Evolutionary conservation across 2,329 filamentous ascomycete genomes (phyloP).

Genomic region (Alternaria triticina): DNA sequence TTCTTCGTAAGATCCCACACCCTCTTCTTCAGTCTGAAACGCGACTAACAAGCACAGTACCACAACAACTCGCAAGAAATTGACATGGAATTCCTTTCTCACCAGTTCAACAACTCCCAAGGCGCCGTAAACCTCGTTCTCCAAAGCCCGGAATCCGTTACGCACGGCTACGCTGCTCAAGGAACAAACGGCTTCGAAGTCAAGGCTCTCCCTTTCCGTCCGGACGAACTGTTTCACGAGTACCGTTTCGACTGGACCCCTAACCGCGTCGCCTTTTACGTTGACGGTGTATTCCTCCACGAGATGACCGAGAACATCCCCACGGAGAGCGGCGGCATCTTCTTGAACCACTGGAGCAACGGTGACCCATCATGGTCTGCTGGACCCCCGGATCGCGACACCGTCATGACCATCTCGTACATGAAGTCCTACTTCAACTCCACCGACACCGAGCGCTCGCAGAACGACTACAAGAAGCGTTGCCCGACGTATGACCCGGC

Average conservation of each 20-base stretch:
- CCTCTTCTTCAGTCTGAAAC: not conserved
- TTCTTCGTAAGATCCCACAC: constrained; percentile 69
- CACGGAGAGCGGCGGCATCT: constrained; percentile 66
- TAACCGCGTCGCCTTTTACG: constrained; percentile 70
- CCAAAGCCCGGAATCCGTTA: constrained; percentile 67
- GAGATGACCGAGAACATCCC: constrained; percentile 66
- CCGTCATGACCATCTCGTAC: constrained; percentile 69
- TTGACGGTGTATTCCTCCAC: constrained; percentile 65
- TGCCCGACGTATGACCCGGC: constrained; percentile 37
- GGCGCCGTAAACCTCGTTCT: constrained; percentile 77
- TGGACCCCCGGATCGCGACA: constrained; percentile 70
- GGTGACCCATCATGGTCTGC: constrained; percentile 74
- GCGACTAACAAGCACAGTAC: constrained; percentile 60
- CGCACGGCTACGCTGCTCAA: constrained; percentile 67
- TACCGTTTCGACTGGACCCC: constrained; percentile 79
- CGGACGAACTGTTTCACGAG: constrained; percentile 72
- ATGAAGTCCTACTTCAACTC: constrained; percentile 84
- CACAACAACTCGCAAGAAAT: constrained; percentile 81
- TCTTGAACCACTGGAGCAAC: constrained; percentile 80
- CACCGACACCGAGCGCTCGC: constrained; percentile 49
- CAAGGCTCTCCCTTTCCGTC: constrained; percentile 69
- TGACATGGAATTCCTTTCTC: constrained; percentile 79
- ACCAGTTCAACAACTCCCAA: constrained; percentile 64
- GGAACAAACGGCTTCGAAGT: constrained; percentile 65
- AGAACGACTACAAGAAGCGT: constrained; percentile 38